phyloP scores from a whole-genome alignment of 108 stramenopile genomes.

The Schizochytrium sp. region DNA sequence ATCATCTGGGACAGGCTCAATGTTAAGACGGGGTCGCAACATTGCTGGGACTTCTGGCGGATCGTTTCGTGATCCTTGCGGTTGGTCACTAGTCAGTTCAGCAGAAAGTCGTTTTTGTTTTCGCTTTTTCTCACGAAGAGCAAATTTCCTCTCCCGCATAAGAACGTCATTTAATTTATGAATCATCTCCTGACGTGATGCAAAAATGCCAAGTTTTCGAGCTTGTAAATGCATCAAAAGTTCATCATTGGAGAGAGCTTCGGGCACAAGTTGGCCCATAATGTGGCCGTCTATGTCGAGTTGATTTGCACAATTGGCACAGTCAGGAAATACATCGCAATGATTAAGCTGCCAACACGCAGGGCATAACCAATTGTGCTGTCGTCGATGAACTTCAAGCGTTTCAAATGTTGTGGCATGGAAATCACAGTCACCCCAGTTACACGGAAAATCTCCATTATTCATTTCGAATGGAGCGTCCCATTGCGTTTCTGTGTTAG shows the following conservation, averaged over 20 bases:
- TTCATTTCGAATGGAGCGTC: constrained; percentile 14
- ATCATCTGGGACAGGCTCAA: constrained; percentile 45
- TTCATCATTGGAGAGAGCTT: constrained; percentile 31
- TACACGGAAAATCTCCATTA: not conserved
- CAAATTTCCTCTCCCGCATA: constrained; percentile 13
- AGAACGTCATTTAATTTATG: constrained; percentile 5
- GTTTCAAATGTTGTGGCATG: not conserved
- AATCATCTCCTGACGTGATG: constrained; percentile 29
- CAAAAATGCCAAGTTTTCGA: constrained; percentile 34
- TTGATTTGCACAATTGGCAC: constrained; percentile 1
- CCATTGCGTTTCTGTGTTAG: constrained; percentile 48
- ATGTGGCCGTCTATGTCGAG: constrained; percentile 32
- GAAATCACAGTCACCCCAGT: constrained; percentile 11
- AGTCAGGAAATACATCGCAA: constrained; percentile 49
- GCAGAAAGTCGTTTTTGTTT: not conserved
- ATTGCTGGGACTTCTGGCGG: not conserved
- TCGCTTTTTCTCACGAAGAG: not conserved
- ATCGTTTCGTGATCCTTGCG: not conserved
- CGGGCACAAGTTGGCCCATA: not conserved
- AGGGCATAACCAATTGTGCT: constrained; percentile 54
- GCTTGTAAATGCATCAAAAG: not conserved
- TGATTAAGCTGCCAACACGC: constrained; percentile 48
- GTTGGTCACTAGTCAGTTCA: not conserved
- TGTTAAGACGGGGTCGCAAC: not conserved
- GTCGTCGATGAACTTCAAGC: not conserved